Evolutionary conservation across 306 rosid genomes (phyloP).

Genomic region (Calophaca sinica): DNA sequence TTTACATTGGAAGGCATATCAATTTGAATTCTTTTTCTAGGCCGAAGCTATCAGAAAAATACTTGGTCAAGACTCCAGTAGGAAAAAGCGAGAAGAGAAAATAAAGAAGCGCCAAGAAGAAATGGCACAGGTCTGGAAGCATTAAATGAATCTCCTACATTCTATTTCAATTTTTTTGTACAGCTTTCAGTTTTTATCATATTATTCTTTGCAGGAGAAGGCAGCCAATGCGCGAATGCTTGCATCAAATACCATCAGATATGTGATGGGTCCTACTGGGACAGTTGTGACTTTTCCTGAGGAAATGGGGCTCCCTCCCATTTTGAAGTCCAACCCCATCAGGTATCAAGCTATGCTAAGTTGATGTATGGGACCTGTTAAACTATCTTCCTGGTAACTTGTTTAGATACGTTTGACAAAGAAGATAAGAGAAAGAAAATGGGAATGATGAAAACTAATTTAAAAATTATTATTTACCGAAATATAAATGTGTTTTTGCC

Average conservation of each 20-base stretch:
- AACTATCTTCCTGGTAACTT: conserved; percentile 31
- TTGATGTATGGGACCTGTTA: conserved; percentile 12
- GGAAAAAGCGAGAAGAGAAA: conserved; percentile 93
- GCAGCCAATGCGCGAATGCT: conserved; percentile 75
- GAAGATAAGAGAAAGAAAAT: conserved; percentile 24
- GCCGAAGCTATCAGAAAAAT: conserved; percentile 96
- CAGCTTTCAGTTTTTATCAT: conserved; percentile 32
- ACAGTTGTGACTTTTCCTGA: conserved; percentile 74
- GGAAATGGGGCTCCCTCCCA: conserved; percentile 83
- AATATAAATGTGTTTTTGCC: conserved; percentile 15
- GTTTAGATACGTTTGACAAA: conserved; percentile 24
- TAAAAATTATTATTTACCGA: neutral
- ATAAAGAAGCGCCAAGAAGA: conserved; percentile 92
- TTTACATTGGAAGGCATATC: conserved; percentile 20
- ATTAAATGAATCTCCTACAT: conserved; percentile 17
- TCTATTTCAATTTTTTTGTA: conserved; percentile 21
- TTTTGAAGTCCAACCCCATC: conserved; percentile 56
- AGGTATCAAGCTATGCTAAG: conserved; percentile 47
- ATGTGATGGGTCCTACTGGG: conserved; percentile 76
- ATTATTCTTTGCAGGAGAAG: conserved; percentile 69
- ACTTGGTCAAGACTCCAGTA: conserved; percentile 94
- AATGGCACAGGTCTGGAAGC: conserved; percentile 74
- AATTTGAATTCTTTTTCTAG: conserved; percentile 54
- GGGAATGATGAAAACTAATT: conserved; percentile 22
- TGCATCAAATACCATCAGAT: conserved; percentile 75